Conservation (phyloP, 2,329 filamentous ascomycete genomes). For the Apiospora saccharicola region DNA sequence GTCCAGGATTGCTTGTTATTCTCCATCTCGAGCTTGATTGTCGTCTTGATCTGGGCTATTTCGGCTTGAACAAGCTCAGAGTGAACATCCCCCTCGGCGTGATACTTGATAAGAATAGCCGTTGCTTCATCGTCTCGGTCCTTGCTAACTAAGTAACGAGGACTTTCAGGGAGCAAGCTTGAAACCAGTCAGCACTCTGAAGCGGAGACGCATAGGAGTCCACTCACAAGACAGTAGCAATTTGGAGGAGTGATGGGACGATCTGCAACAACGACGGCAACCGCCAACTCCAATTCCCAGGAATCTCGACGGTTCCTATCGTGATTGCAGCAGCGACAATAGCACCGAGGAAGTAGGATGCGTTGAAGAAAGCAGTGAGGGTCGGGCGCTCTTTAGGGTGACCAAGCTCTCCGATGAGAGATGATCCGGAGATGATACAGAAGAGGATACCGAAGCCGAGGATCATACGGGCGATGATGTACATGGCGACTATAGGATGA, state of each 20-base stretch:
- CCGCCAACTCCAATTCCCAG: conserved; percentile 50
- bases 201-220: background rate
- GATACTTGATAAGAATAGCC: conserved; percentile 45
- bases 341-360: conserved; percentile 61
- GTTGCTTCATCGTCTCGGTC: conserved; percentile 42
- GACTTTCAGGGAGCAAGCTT: conserved; percentile 42
- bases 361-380: conserved; percentile 67
- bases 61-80: conserved; percentile 51
- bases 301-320: conserved; percentile 54
- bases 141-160: conserved; percentile 41
- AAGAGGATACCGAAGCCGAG: conserved; percentile 68
- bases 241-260: conserved; percentile 50
- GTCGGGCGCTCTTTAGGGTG: conserved; percentile 67
- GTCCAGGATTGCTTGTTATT: conserved; percentile 59
- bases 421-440: conserved; percentile 65
- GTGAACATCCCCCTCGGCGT: conserved; percentile 54
- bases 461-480: conserved; percentile 65
- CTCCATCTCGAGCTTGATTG: conserved; percentile 54
- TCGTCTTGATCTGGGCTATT: conserved; percentile 28
- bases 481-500: conserved; percentile 55
- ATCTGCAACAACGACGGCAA: conserved; percentile 57
- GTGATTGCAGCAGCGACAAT: conserved; percentile 58
- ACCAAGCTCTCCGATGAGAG: conserved; percentile 65
- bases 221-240: conserved; percentile 47
- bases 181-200: background rate